Evolutionary conservation across 208 protist genomes (phyloP), one percentile per base, ranked within the genome.

Genomic region (Crithidia acanthocephali): DNA sequence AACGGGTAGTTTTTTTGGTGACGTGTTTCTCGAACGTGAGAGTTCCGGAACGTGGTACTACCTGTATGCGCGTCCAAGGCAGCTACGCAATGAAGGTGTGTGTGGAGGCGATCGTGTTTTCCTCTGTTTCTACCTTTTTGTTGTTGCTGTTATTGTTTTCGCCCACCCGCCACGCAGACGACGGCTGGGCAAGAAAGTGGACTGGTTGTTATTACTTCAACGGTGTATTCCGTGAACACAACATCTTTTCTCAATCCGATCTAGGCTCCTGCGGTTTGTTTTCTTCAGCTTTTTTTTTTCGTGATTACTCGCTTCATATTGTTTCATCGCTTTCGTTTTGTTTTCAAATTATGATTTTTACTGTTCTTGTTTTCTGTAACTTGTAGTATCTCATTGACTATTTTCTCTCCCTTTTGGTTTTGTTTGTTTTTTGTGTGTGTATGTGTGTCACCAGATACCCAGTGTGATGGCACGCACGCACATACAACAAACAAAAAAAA

Each of bases 21-120:
- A n/a, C 1, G 20, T 27, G 23, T 2, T 45, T 32, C 37, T 2
- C 27, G 62, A 68, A 68, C 48, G 62, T 45, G 1, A 66, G 60
- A 66, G 60, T 55, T 55, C 47, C 60, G 0, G 30, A 44, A 3
- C 1, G 13, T 45, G 9, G 3, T 37, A 35, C 61, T 22, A 20
- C 28, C 22, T 44, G 20, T 23, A 28, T 30, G 25, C 8, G 1
- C 2, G 44, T 18, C 13, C 13, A 11, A 48, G 16, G 16, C 44
- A n/a, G 44, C 16, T 9, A 15, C 16, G 44, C 44, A 40, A 40
- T 40, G 11, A 11, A 5, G 35, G 11, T 50, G 44, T 50, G 44
- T 35, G 35, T 30, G 30, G 30, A 25, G 20, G 33, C 2, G 51
- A 59, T 47, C 27, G 7, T 35, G 27, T 35, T 5, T 7, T 18